Conservation (phyloP, 805 yeast genomes). For the Kregervanrija pseudodelftensis region DNA sequence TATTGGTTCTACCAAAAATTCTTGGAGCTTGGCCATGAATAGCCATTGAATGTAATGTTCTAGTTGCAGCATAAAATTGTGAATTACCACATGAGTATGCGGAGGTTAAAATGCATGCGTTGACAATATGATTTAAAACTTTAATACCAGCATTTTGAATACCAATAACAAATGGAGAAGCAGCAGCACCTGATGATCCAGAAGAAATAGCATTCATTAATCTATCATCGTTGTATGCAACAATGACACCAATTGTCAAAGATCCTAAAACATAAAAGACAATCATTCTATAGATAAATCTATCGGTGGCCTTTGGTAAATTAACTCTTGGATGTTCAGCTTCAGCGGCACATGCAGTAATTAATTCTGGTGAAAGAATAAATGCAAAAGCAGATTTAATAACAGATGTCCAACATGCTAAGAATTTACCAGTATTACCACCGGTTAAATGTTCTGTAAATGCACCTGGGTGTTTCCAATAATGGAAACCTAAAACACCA, state of each 20-base stretch:
- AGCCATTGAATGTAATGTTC: constrained; percentile 36
- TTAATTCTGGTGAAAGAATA: constrained; percentile 56
- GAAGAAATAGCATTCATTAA: constrained; percentile 37
- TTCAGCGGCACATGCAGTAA: constrained; percentile 50
- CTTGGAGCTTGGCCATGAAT: constrained; percentile 33
- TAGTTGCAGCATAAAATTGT: constrained; percentile 34
- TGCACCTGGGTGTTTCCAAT: constrained; percentile 44
- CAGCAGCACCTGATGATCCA: constrained; percentile 47
- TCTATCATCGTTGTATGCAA: constrained; percentile 42
- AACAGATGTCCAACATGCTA: constrained; percentile 56
- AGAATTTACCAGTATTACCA: constrained; percentile 55
- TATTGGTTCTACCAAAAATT: constrained; percentile 31
- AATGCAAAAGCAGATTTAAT: constrained; percentile 63
- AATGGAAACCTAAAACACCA: constrained; percentile 59
- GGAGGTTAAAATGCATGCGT: constrained; percentile 54
- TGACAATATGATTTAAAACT: constrained; percentile 53
- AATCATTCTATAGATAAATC: constrained; percentile 55
- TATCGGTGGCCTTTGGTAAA: constrained; percentile 53
- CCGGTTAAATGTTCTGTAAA: constrained; percentile 42
- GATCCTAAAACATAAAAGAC: constrained; percentile 53
- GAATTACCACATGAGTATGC: constrained; percentile 47
- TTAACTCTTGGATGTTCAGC: constrained; percentile 51
- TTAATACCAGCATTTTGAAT: constrained; percentile 53
- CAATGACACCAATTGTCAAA: constrained; percentile 54
- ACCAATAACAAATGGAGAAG: constrained; percentile 62